phyloP scores from a whole-genome alignment of 2,329 filamentous ascomycete genomes.

The Penicillium sp. region DNA sequence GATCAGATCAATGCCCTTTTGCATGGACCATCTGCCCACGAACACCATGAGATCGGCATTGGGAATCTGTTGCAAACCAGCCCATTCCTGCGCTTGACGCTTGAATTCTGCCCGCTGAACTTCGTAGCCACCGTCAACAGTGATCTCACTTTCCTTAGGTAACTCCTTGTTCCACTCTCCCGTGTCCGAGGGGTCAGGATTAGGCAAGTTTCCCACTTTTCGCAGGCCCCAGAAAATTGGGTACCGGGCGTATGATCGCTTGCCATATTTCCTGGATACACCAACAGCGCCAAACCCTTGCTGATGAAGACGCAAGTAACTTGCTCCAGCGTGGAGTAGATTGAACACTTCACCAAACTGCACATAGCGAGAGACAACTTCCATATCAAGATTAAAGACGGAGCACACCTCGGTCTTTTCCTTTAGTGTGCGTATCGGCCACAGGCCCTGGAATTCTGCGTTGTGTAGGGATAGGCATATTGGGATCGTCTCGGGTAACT shows the following conservation, averaged over 20 bases:
- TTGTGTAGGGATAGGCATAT: slow-evolving; percentile 68
- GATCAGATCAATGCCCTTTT: slow-evolving; percentile 69
- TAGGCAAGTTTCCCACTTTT: slow-evolving; percentile 64
- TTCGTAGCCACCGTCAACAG: slow-evolving; percentile 59
- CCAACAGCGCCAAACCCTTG: slow-evolving; percentile 69
- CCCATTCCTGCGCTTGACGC: slow-evolving; percentile 68
- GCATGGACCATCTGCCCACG: slow-evolving; percentile 69
- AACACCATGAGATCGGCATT: slow-evolving; percentile 68
- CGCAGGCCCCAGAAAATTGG: slow-evolving; percentile 70
- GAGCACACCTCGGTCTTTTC: slow-evolving; percentile 65
- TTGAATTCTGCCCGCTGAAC: slow-evolving; percentile 55
- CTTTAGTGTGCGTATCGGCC: slow-evolving; percentile 65
- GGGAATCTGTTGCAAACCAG: slow-evolving; percentile 62
- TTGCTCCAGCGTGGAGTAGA: slow-evolving; percentile 66
- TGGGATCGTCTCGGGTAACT: slow-evolving; percentile 64
- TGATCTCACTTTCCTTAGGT: slow-evolving; percentile 52
- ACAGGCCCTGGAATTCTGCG: slow-evolving; percentile 69
- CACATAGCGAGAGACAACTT: slow-evolving; percentile 62
- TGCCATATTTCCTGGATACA: slow-evolving; percentile 69
- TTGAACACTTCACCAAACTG: slow-evolving; percentile 72
- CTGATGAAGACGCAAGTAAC: slow-evolving; percentile 67
- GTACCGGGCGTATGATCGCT: slow-evolving; percentile 66
- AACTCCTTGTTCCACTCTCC: slow-evolving; percentile 61
- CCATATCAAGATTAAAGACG: slow-evolving; percentile 63
- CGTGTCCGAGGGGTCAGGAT: slow-evolving; percentile 67